Evolutionary conservation across 257 asterid genomes (phyloP), one percentile per base, ranked within the genome.

Genomic region (Cruciata laevipes): DNA sequence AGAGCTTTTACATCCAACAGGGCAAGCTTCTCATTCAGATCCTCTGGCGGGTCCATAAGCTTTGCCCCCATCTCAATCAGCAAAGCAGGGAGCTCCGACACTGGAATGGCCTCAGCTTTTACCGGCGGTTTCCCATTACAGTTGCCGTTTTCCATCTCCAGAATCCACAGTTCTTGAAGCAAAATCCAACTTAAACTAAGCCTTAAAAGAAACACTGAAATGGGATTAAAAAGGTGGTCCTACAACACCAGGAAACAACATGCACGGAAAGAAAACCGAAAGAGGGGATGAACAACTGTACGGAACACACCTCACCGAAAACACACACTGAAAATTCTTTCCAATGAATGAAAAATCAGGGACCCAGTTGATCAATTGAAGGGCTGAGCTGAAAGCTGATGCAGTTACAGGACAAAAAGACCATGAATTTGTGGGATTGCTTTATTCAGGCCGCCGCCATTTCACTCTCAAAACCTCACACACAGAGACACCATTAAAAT

Each of bases 11-110:
- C 60, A 53, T 53, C 27, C 60, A 53, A 21, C 12, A 53, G 4
- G 27, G 60, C 60, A 53, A 53, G 60, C 24, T 18, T 53, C 11
- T n/a, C 27, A 53, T 53, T 17, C 60, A n/a, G 4, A 53, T 53
- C 27, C 60, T 53, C 60, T 3, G 60, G 60, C 7, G 8, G 24
- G 27, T n/a, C 27, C 60, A 53, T n/a, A 20, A 53, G 60, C 60
- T 53, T 21, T 10, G 12, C 60, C 60, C 60, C 60, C 24, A 53
- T 53, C 60, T 53, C 13, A 53, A 53, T 53, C 60, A 53, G 60
- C 25, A 53, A 3, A 20, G 60, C 24, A 53, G 55, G 55, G 55
- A 47, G 55, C 55, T 47, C 55, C 55, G 55, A 14, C 55, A 2
- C 1, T 14, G 55, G 6, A 47, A 47, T 47, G 5, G 20, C 20